Conservation (phyloP, 495 filamentous ascomycete species). For the Aspergillus coremiiformis region DNA sequence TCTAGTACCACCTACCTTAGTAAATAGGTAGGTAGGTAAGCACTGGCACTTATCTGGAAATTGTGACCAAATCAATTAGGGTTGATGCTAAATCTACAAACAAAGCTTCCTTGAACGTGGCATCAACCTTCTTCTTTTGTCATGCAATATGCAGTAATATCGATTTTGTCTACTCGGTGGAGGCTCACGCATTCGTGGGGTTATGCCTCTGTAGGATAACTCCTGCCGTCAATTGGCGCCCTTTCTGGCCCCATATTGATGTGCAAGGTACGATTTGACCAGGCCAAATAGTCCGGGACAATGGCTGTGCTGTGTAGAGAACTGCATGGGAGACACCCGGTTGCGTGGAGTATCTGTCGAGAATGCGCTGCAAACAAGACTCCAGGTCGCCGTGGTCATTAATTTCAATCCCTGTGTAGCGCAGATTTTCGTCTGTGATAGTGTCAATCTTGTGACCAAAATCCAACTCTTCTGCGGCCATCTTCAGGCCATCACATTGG, state of each 20-base stretch:
- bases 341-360: constrained; percentile 11
- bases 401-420: constrained; percentile 30
- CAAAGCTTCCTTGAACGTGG: neutral
- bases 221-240: constrained; percentile 30
- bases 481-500: constrained; percentile 21
- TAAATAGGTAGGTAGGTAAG: too few relatives aligned
- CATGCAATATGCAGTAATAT: constrained; percentile 7
- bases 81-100: neutral
- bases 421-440: constrained; percentile 16
- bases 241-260: constrained; percentile 39
- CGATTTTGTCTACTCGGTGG: neutral
- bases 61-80: neutral
- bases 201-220: constrained; percentile 28
- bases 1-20: too few relatives aligned
- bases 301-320: constrained; percentile 28
- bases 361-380: constrained; percentile 15
- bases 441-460: constrained; percentile 16
- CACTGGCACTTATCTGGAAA: neutral
- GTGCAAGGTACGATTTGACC: constrained; percentile 42
- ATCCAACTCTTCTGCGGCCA: constrained; percentile 8
- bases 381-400: constrained; percentile 13
- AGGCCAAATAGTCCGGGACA: constrained; percentile 19
- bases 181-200: neutral
- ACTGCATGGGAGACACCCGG: constrained; percentile 21
- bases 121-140: neutral